A percentile compares a stretch with the other conserved stretches of the same genome.
Conservation (phyloP, 345 rosid genomes). For the Viola odorata region DNA sequence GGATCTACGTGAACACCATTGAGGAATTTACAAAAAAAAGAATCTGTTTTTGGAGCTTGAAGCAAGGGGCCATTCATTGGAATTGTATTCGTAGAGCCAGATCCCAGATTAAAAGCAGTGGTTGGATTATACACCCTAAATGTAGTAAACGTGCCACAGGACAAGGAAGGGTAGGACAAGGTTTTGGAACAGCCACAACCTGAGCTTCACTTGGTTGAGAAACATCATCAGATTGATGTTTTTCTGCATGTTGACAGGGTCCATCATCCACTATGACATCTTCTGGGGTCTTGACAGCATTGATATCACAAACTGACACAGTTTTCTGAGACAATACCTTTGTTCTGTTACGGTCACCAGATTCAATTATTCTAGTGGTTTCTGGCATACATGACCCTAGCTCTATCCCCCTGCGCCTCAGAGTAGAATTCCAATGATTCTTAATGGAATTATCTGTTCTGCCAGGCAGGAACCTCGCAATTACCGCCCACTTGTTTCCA, state of each 20-base stretch:
- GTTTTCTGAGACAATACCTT: constrained; percentile 46
- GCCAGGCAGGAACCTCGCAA: background rate
- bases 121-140: constrained; percentile 55
- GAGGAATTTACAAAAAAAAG: constrained; percentile 42
- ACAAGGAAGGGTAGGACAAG: constrained; percentile 26
- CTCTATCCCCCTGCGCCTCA: constrained; percentile 49
- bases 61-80: constrained; percentile 50
- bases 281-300: constrained; percentile 19
- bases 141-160: constrained; percentile 68
- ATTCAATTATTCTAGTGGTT: constrained; percentile 22
- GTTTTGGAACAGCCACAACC: constrained; percentile 19
- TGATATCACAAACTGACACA: constrained; percentile 35
- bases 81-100: constrained; percentile 24
- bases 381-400: constrained; percentile 25
- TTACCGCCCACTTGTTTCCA: background rate
- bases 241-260: constrained; percentile 22
- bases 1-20: constrained; percentile 51
- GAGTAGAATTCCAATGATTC: constrained; percentile 3
- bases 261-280: constrained; percentile 23
- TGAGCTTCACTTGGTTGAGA: constrained; percentile 21
- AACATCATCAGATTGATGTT: constrained; percentile 6
- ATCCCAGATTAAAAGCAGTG: constrained; percentile 24
- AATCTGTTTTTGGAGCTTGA: constrained; percentile 45
- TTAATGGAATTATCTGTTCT: background rate
- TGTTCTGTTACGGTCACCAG: constrained; percentile 36